phyloP scores from a whole-genome alignment of 768 basidiomycete species.

The Phlebiopsis gigantea region DNA sequence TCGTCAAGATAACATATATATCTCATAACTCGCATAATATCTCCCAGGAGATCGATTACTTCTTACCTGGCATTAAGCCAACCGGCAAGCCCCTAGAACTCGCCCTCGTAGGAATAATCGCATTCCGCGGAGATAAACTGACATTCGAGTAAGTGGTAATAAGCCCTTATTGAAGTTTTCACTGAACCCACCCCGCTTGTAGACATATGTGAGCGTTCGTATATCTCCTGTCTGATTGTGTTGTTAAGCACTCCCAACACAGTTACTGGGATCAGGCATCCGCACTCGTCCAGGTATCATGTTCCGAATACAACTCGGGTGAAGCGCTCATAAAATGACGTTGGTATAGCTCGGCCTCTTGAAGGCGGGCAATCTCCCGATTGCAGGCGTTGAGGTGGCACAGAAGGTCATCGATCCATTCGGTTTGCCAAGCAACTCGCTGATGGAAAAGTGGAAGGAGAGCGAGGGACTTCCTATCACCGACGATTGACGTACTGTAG shows the following conservation, averaged over 20 bases:
- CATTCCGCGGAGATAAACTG: constrained; percentile 44
- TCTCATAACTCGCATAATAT: not conserved
- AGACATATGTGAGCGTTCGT: constrained; percentile 25
- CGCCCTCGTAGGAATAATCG: constrained; percentile 39
- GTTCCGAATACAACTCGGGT: not conserved
- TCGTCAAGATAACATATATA: not conserved
- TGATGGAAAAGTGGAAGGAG: constrained; percentile 32
- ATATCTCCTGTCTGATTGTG: not conserved
- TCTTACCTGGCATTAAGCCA: constrained; percentile 26
- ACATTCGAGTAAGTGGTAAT: constrained; percentile 37
- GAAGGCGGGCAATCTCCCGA: constrained; percentile 26
- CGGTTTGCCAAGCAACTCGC: constrained; percentile 32
- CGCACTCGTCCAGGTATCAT: constrained; percentile 33
- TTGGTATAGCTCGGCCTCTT: constrained; percentile 30
- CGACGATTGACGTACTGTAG: not conserved
- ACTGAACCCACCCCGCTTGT: not conserved
- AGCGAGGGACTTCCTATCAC: constrained; percentile 30
- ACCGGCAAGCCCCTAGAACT: constrained; percentile 35
- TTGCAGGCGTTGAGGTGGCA: constrained; percentile 35
- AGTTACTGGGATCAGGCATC: constrained; percentile 50
- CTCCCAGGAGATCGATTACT: constrained; percentile 38
- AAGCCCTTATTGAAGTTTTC: not conserved
- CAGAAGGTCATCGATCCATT: constrained; percentile 39
- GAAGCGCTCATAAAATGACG: not conserved
- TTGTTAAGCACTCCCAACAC: not conserved